These are phyloP conservation scores for Simplicillium sp. DNA, from an alignment of 2,329 filamentous ascomycete species.

Conservation along the genomic window DNA sequence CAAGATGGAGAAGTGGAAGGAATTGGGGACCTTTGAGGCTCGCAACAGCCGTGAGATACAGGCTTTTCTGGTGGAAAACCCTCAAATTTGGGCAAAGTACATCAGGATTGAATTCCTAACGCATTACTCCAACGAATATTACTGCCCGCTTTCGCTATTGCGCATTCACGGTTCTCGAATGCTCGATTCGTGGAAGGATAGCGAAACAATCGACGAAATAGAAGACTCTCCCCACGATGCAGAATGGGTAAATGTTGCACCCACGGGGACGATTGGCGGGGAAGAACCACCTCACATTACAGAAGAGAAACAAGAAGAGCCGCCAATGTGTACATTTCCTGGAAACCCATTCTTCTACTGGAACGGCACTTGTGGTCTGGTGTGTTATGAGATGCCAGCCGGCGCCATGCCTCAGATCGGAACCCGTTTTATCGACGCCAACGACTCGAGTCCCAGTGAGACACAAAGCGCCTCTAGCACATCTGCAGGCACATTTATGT, in stretches of 20 bases:
- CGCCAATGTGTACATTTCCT: too few species aligned
- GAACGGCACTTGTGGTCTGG: too few species aligned
- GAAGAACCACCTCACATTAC: background rate
- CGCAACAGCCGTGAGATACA: conserved; percentile 90
- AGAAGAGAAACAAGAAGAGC: background rate
- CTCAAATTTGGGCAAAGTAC: conserved; percentile 92
- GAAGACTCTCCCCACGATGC: conserved; percentile 43
- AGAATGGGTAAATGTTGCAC: conserved; percentile 9
- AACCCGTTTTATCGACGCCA: too few species aligned
- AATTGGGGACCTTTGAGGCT: conserved; percentile 80
- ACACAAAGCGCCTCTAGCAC: too few species aligned
- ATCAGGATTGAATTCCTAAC: conserved; percentile 83
- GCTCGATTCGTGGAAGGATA: conserved; percentile 85
- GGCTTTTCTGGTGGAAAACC: conserved; percentile 87
- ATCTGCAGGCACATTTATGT: too few species aligned
- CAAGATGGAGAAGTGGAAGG: conserved; percentile 85
- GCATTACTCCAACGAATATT: conserved; percentile 94
- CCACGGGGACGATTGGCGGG: conserved; percentile 8
- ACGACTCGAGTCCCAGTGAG: too few species aligned
- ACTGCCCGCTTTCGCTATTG: conserved; percentile 84
- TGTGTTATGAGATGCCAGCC: too few species aligned
- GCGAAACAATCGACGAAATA: conserved; percentile 53
- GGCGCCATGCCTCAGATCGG: too few species aligned
- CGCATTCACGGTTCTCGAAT: conserved; percentile 94
- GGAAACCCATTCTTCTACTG: too few species aligned